Evolutionary conservation across 108 stramenopile genomes (phyloP).

Genomic region (Nannochloropsis granulata): DNA sequence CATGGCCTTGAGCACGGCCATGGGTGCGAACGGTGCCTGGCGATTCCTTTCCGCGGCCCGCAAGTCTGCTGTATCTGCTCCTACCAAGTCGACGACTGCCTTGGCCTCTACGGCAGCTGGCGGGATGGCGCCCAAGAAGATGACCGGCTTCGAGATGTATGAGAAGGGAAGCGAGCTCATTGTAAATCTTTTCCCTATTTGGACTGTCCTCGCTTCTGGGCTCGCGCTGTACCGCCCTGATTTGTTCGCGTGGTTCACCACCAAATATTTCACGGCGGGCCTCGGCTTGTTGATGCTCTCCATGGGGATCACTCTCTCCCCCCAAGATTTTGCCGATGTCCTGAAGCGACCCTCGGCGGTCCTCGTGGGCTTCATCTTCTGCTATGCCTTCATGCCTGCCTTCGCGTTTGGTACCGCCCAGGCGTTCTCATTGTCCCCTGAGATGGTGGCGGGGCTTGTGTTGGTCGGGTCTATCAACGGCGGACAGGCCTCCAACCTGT

Average conservation of each 20-base stretch:
- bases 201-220: slow-evolving; percentile 71
- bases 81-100: neutral
- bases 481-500: slow-evolving; percentile 89
- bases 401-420: slow-evolving; percentile 66
- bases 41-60: neutral
- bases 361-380: slow-evolving; percentile 76
- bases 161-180: slow-evolving; percentile 59
- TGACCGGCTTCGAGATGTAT: slow-evolving; percentile 52
- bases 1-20: neutral
- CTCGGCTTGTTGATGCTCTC: slow-evolving; percentile 87
- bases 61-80: neutral
- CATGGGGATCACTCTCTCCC: slow-evolving; percentile 95
- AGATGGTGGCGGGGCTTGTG: slow-evolving; percentile 83
- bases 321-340: slow-evolving; percentile 72
- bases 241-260: slow-evolving; percentile 89
- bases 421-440: slow-evolving; percentile 58
- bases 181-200: slow-evolving; percentile 77
- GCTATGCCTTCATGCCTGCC: slow-evolving; percentile 75
- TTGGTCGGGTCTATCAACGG: slow-evolving; percentile 90
- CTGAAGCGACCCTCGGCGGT: slow-evolving; percentile 65
- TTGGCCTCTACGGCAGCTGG: neutral
- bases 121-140: neutral
- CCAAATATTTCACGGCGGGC: slow-evolving; percentile 80
- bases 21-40: neutral
- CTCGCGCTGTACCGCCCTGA: slow-evolving; percentile 62